Base-by-base conservation (phyloP, 176 grass and related monocot species). In the Triticum monococcum region DNA sequence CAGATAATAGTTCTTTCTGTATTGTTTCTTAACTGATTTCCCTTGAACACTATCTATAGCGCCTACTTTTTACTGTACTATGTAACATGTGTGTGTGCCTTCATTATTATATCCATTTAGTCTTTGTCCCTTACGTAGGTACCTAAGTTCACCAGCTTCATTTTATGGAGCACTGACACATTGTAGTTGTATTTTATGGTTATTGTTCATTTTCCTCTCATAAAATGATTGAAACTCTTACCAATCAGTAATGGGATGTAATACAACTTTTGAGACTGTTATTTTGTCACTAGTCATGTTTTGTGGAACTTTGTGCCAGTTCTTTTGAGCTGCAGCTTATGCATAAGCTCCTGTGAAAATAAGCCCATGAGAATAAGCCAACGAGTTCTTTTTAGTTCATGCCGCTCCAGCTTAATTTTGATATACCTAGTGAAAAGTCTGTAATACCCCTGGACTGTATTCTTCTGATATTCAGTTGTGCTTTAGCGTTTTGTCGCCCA, bases 21-120 rank as follows among this genome's bases (percentile, higher is more conserved):
- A 28, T 62, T 31, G 22, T 79, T 87, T 74, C 7, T 67, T 36
- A 61, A 84, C 11, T 37, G 22, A 43, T 31, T 69, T 87, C 20
- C 3, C 23, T 67, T 87, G 17, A 56, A 68, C 20, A 60, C 41
- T 33, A 28, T 20, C 36, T 61, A 60, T 35, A 28, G 13, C 8
- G 73, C 69, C 36, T 76, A 40, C 14, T 37, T 14, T 59, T 28
- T 68, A 43, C 35, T 80, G 23, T 68, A 50, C n/a, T 74, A 72
- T 52, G 22, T 35, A 72, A 65, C 20, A 56, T 87, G 10, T 41
- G 12, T 4, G 17, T 32, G 12, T 4, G 17, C 45, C 9, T 7
- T 14, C 20, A 43, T 79, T 38, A 74, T 31, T 20, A 8, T 61
- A 71, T 35, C 72, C 5, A 50, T 46, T 35, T 61, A 62, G 16